A percentile compares a stretch with the other conserved stretches of the same genome.
These are phyloP conservation scores for Xylaria curta DNA, from an alignment of 495 filamentous ascomycete genomes.

Conservation along the genomic window DNA sequence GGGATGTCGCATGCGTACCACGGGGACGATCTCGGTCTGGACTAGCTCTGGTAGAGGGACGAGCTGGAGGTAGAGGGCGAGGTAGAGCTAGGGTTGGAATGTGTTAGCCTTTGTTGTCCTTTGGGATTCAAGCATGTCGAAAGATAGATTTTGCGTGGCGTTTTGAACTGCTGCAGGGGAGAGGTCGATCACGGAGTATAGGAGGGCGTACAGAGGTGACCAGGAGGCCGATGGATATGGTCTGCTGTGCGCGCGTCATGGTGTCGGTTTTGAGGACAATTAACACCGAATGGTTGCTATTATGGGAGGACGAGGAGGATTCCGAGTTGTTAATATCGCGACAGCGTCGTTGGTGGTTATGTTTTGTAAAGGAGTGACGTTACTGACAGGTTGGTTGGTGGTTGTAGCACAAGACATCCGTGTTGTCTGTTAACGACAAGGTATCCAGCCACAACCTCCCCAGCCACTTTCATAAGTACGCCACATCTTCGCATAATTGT, in stretches of 20 bases:
- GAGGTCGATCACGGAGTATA: slow-evolving; percentile 10
- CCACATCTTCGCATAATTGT: too few species aligned
- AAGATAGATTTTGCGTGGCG: neutral
- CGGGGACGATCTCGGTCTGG: slow-evolving; percentile 73
- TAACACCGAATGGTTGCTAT: neutral
- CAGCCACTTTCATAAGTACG: too few species aligned
- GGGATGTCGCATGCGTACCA: slow-evolving; percentile 55
- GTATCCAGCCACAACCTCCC: too few species aligned
- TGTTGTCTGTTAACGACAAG: too few species aligned
- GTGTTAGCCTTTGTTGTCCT: neutral
- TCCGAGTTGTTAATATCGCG: neutral
- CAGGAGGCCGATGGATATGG: slow-evolving; percentile 83
- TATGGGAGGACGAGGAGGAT: neutral
- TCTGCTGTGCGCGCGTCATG: slow-evolving; percentile 96
- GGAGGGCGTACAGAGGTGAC: slow-evolving; percentile 72
- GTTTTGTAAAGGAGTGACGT: slow-evolving; percentile 6
- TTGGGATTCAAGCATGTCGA: neutral
- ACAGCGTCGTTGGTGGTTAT: neutral
- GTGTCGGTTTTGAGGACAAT: slow-evolving; percentile 24
- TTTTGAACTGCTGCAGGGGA: neutral
- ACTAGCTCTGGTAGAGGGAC: slow-evolving; percentile 80
- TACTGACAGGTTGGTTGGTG: neutral
- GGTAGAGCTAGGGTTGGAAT: slow-evolving; percentile 70
- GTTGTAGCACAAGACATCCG: too few species aligned
- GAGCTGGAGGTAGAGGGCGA: slow-evolving; percentile 82